Conservation (phyloP, 805 yeast genomes). For the Helenozyma rhizophorensis region DNA sequence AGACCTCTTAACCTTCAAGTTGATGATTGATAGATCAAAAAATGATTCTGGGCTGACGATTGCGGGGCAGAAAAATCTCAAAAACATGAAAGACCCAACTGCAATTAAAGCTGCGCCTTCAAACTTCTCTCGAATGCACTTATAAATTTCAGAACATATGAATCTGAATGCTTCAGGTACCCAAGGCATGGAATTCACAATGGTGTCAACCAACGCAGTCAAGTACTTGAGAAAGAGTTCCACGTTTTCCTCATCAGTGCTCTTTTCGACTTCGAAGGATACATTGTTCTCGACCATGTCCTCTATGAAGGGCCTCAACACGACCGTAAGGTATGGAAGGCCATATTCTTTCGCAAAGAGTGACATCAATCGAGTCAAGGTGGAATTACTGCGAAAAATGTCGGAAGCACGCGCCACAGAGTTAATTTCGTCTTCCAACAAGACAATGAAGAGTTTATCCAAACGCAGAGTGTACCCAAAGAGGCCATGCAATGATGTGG, state of each 20-base stretch:
- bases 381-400: slow-evolving; percentile 74
- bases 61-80: slow-evolving; percentile 82
- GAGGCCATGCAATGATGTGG: slow-evolving; percentile 57
- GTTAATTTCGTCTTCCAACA: slow-evolving; percentile 60
- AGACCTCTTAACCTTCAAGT: slow-evolving; percentile 51
- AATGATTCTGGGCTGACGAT: slow-evolving; percentile 79
- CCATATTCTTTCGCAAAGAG: slow-evolving; percentile 70
- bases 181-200: slow-evolving; percentile 47
- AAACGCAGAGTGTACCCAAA: slow-evolving; percentile 37
- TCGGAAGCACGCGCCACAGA: slow-evolving; percentile 62
- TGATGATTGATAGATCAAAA: slow-evolving; percentile 25
- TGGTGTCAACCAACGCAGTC: slow-evolving; percentile 51
- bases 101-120: slow-evolving; percentile 60
- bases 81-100: slow-evolving; percentile 81
- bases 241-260: slow-evolving; percentile 30
- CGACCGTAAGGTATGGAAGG: slow-evolving; percentile 46
- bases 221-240: slow-evolving; percentile 54
- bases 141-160: slow-evolving; percentile 63
- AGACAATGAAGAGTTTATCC: slow-evolving; percentile 46
- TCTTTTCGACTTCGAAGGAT: slow-evolving; percentile 62
- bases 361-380: slow-evolving; percentile 73
- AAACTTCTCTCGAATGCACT: slow-evolving; percentile 54
- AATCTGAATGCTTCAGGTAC: slow-evolving; percentile 72
- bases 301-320: slow-evolving; percentile 54
- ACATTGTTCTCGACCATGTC: slow-evolving; percentile 47